Conservation (phyloP, 257 asterid species). For the Voacanga thouarsii region DNA sequence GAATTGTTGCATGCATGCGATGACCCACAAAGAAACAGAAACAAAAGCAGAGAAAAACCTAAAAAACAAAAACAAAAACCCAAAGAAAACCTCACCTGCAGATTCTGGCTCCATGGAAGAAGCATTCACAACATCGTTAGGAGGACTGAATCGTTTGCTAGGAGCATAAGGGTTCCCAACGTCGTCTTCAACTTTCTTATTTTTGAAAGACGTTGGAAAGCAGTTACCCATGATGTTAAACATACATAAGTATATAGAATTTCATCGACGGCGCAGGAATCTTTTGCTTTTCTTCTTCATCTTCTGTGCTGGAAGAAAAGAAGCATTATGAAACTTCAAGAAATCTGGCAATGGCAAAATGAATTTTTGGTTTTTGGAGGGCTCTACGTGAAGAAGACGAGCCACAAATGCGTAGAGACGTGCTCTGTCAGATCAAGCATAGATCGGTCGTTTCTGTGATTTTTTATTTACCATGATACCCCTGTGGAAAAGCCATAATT, state of each 20-base stretch:
- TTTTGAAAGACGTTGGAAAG: background rate
- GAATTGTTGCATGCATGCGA: constrained; percentile 17
- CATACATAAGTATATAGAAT: background rate
- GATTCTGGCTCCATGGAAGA: background rate
- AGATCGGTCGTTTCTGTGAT: background rate
- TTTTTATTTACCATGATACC: constrained; percentile 2
- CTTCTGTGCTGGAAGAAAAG: background rate
- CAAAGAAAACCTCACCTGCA: constrained; percentile 5
- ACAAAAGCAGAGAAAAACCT: background rate
- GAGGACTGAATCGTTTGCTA: background rate
- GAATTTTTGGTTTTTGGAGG: constrained; percentile 9
- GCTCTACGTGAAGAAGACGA: constrained; percentile 6
- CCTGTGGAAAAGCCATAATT: background rate
- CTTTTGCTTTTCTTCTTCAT: background rate
- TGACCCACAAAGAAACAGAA: background rate
- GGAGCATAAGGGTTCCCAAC: background rate
- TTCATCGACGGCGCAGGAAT: background rate
- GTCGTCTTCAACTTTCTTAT: constrained; percentile 10
- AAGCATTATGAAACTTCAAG: background rate
- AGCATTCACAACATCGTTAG: background rate
- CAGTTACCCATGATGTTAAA: constrained; percentile 27
- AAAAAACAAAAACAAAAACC: background rate
- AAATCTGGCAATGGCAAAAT: constrained; percentile 1
- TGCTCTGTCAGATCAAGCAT: background rate
- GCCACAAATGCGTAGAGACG: background rate